Evolutionary conservation across 371 early-diverging fungal genomes (phyloP).

Genomic region (Catenaria anguillulae): DNA sequence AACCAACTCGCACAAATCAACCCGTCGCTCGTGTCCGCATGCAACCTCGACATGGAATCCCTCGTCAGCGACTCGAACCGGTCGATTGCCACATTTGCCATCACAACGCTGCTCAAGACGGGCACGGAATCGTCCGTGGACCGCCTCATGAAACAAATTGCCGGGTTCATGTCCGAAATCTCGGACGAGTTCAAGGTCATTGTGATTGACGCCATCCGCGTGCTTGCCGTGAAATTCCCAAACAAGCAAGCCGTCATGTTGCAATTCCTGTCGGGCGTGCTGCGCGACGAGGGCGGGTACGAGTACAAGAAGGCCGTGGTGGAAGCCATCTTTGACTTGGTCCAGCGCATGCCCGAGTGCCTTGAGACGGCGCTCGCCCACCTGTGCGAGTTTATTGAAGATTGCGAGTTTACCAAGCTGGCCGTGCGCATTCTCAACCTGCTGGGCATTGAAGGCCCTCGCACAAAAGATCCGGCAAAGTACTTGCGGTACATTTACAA

Average conservation of each 20-base stretch:
- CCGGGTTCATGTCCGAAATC: slow-evolving; percentile 91
- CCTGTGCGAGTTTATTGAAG: slow-evolving; percentile 97
- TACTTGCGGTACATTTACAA: slow-evolving; percentile 97
- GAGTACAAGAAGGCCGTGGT: slow-evolving; percentile 91
- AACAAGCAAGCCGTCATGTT: slow-evolving; percentile 85
- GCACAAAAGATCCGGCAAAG: slow-evolving; percentile 72
- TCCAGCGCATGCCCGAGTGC: slow-evolving; percentile 78
- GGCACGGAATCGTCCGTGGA: slow-evolving; percentile 96
- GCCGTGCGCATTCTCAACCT: slow-evolving; percentile 89
- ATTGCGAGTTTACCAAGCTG: slow-evolving; percentile 94
- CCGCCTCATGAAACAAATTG: slow-evolving; percentile 93
- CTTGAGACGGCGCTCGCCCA: slow-evolving; percentile 87
- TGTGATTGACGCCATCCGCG: slow-evolving; percentile 91
- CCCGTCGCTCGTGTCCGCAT: slow-evolving; percentile 76
- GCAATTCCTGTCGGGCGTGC: slow-evolving; percentile 70
- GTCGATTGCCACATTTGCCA: slow-evolving; percentile 95
- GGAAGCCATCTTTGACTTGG: slow-evolving; percentile 91
- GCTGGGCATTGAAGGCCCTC: slow-evolving; percentile 88
- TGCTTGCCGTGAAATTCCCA: slow-evolving; percentile 92
- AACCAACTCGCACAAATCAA: slow-evolving; percentile 76
- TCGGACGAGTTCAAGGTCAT: slow-evolving; percentile 96
- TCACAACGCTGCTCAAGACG: slow-evolving; percentile 92
- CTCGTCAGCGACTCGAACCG: slow-evolving; percentile 91
- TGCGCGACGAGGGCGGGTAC: slow-evolving; percentile 95
- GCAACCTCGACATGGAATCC: slow-evolving; percentile 95